Percentiles rank a stretch among this genome's conserved stretches.
phyloP scores from a whole-genome alignment of 495 filamentous ascomycete genomes.

The Hypoxylon lienhwacheense region DNA sequence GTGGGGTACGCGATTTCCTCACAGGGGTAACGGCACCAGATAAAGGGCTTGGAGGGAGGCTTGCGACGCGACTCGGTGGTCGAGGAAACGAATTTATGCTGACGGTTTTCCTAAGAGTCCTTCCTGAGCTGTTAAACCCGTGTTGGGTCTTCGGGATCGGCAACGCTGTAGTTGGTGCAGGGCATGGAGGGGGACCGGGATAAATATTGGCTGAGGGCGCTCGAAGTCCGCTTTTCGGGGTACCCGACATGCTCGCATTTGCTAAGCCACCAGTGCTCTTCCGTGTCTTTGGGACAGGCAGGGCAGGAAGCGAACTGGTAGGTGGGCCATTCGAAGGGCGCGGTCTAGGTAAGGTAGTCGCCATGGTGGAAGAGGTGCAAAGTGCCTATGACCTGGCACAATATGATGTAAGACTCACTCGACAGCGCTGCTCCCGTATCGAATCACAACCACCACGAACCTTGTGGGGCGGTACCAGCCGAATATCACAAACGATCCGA shows the following conservation, averaged over 20 bases:
- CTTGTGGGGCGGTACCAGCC: background rate
- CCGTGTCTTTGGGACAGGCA: slow-evolving; percentile 71
- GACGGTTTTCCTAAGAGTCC: slow-evolving; percentile 76
- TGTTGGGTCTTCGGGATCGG: slow-evolving; percentile 55
- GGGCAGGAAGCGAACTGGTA: slow-evolving; percentile 64
- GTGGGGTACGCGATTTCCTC: slow-evolving; percentile 43
- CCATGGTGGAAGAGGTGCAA: slow-evolving; percentile 47
- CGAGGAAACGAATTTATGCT: slow-evolving; percentile 94
- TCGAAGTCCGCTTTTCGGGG: slow-evolving; percentile 61
- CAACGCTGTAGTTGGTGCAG: slow-evolving; percentile 54
- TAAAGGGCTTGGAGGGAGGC: slow-evolving; percentile 62
- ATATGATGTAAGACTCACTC: slow-evolving; percentile 5
- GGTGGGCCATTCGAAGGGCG: slow-evolving; percentile 65
- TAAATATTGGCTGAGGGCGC: slow-evolving; percentile 59
- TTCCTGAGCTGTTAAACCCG: slow-evolving; percentile 56
- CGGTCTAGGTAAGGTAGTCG: slow-evolving; percentile 66
- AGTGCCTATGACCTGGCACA: slow-evolving; percentile 17
- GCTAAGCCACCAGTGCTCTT: slow-evolving; percentile 58
- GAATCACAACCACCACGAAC: slow-evolving; percentile 4
- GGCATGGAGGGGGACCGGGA: slow-evolving; percentile 43
- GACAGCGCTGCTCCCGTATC: slow-evolving; percentile 6
- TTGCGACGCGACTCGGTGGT: slow-evolving; percentile 66
- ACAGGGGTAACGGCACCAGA: slow-evolving; percentile 48
- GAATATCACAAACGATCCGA: slow-evolving; percentile 17
- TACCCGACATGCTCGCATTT: slow-evolving; percentile 49